Conservation (phyloP, 768 basidiomycete genomes). For the Tylopilus balloui region DNA sequence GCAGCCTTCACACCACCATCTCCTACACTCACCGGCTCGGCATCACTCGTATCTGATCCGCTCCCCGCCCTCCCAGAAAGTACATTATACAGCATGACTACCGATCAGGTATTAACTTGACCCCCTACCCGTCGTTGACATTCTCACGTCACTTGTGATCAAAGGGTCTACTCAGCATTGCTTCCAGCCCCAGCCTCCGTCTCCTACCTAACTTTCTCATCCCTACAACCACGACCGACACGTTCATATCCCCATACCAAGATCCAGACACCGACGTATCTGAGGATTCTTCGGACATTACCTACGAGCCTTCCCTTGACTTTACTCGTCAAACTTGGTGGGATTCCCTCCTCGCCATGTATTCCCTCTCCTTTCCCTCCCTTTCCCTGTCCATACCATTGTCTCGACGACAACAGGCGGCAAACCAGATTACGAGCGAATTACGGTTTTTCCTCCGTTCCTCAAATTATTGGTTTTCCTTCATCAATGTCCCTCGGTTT, state of each 20-base stretch:
- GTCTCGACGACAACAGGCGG: constrained; percentile 44
- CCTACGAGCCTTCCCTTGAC: constrained; percentile 55
- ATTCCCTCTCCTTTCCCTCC: constrained; percentile 35
- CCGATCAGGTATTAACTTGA: constrained; percentile 31
- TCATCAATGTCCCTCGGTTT: constrained; percentile 68
- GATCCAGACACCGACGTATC: constrained; percentile 12
- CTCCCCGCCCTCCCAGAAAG: constrained; percentile 7
- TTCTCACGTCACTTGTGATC: constrained; percentile 23
- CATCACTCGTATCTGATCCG: constrained; percentile 8
- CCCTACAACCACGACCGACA: neutral
- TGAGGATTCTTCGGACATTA: constrained; percentile 29
- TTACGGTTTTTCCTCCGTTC: constrained; percentile 59
- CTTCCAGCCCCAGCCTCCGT: constrained; percentile 4
- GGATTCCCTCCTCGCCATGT: constrained; percentile 62
- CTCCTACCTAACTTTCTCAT: neutral
- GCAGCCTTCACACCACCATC: neutral
- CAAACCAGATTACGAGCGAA: constrained; percentile 47
- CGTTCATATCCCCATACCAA: constrained; percentile 11
- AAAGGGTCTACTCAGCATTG: constrained; percentile 19
- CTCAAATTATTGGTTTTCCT: constrained; percentile 71
- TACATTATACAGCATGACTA: constrained; percentile 14
- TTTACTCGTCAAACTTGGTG: constrained; percentile 77
- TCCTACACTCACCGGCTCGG: constrained; percentile 3
- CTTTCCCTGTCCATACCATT: constrained; percentile 30
- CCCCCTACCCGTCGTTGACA: constrained; percentile 17